Percentiles rank a stretch among this genome's conserved stretches.
Conservation (phyloP, 768 basidiomycete genomes). For the Mycena amicta region DNA sequence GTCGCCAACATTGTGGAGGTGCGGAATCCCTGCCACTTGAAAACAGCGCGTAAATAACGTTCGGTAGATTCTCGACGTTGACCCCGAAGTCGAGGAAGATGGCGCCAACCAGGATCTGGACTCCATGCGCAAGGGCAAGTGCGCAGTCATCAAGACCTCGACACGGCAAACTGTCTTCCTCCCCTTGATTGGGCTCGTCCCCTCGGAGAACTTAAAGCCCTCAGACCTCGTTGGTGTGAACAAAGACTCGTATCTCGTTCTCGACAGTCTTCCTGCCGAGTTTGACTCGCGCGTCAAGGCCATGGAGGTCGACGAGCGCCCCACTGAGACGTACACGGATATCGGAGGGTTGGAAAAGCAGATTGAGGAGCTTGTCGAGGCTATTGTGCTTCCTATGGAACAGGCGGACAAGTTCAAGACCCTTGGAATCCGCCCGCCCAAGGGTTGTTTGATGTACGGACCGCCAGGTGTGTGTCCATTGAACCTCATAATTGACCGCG, state of each 20-base stretch:
- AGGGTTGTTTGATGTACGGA: slow-evolving; percentile 98
- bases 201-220: slow-evolving; percentile 86
- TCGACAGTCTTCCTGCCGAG: slow-evolving; percentile 94
- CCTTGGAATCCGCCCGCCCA: slow-evolving; percentile 95
- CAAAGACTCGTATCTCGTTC: slow-evolving; percentile 97
- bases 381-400: slow-evolving; percentile 98
- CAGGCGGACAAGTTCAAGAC: slow-evolving; percentile 98
- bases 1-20: slow-evolving; percentile 99
- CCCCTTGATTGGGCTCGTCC: slow-evolving; percentile 95
- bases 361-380: slow-evolving; percentile 97
- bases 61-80: slow-evolving; percentile 85
- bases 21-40: slow-evolving; percentile 23
- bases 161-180: slow-evolving; percentile 99
- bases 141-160: slow-evolving; percentile 98
- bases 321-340: slow-evolving; percentile 96
- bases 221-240: slow-evolving; percentile 97
- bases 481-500: too few species aligned
- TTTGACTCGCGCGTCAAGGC: slow-evolving; percentile 98
- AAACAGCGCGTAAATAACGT: slow-evolving; percentile 3
- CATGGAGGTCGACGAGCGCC: slow-evolving; percentile 99
- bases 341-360: slow-evolving; percentile 99
- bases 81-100: slow-evolving; percentile 90
- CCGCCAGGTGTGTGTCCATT: slow-evolving; percentile 89
- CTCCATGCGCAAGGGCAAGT: slow-evolving; percentile 96
- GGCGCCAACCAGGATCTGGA: slow-evolving; percentile 96